Percentiles rank a stretch among this genome's conserved stretches.
phyloP scores from a whole-genome alignment of 805 yeast species.

The Candida saitoana region DNA sequence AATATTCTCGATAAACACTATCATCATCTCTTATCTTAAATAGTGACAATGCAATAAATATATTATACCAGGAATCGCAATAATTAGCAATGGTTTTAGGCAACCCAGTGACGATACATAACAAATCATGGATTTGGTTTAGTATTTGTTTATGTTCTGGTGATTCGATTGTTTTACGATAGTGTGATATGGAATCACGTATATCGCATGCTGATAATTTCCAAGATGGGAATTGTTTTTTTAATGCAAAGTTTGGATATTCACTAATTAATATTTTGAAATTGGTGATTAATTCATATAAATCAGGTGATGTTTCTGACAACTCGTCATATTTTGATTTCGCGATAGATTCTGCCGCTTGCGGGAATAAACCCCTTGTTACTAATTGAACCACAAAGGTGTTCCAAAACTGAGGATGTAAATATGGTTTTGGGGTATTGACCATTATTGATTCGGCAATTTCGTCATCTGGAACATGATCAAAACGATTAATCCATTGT shows the following conservation, averaged over 20 bases:
- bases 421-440: constrained; percentile 41
- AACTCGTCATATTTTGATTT: constrained; percentile 42
- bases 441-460: constrained; percentile 46
- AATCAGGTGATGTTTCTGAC: constrained; percentile 22
- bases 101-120: constrained; percentile 45
- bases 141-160: constrained; percentile 25
- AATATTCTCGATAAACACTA: constrained; percentile 30
- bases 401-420: constrained; percentile 60
- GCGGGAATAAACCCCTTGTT: constrained; percentile 57
- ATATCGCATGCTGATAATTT: constrained; percentile 47
- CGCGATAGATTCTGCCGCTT: constrained; percentile 48
- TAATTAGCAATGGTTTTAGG: constrained; percentile 47
- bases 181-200: constrained; percentile 37
- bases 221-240: constrained; percentile 46
- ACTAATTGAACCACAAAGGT: constrained; percentile 51
- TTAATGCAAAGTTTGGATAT: constrained; percentile 38
- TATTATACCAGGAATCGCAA: constrained; percentile 67
- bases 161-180: constrained; percentile 19
- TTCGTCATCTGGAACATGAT: constrained; percentile 58
- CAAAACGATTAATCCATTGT: constrained; percentile 67
- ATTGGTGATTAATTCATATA: constrained; percentile 38
- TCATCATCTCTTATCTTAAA: constrained; percentile 52
- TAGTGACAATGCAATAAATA: constrained; percentile 50
- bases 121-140: constrained; percentile 38
- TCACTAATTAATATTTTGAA: constrained; percentile 34